Percentiles rank a stretch among this genome's conserved stretches.
phyloP scores from a whole-genome alignment of 331 rosid genomes.

The Ulmus americana region DNA sequence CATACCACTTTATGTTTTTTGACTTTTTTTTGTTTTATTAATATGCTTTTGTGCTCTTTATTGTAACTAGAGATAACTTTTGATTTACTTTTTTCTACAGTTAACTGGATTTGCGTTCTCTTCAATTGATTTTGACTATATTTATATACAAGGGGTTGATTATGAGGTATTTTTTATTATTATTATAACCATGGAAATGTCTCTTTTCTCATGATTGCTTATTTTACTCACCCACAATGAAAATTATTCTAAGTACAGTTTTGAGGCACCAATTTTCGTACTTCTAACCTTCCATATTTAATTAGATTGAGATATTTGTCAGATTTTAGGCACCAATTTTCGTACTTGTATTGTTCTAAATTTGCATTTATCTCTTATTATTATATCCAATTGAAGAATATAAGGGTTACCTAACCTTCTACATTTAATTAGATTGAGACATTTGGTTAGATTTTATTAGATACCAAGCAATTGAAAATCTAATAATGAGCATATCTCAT shows the following conservation, averaged over 20 bases:
- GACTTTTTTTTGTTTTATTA: too few relatives aligned
- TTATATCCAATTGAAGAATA: too few relatives aligned
- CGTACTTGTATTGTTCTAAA: not conserved
- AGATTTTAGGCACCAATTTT: not conserved
- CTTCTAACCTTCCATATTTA: too few relatives aligned
- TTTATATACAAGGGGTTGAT: too few relatives aligned
- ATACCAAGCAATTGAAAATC: not conserved
- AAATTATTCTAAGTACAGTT: too few relatives aligned
- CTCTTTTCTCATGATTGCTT: not conserved
- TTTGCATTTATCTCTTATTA: not conserved
- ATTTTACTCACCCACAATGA: too few relatives aligned
- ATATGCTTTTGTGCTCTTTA: not conserved
- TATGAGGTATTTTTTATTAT: constrained; percentile 45
- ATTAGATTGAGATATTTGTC: too few relatives aligned
- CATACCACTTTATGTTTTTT: not conserved
- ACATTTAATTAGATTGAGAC: not conserved
- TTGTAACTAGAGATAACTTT: not conserved
- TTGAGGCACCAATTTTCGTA: too few relatives aligned
- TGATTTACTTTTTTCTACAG: too few relatives aligned
- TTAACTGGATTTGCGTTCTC: too few relatives aligned
- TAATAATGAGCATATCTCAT: not conserved
- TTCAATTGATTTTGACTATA: too few relatives aligned
- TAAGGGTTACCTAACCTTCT: too few relatives aligned
- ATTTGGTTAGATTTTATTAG: not conserved
- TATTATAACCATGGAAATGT: not conserved